Evolutionary conservation across 2,329 filamentous ascomycete genomes (phyloP), one percentile per base, ranked within the genome.

Genomic region (Ophiostoma piceae): DNA sequence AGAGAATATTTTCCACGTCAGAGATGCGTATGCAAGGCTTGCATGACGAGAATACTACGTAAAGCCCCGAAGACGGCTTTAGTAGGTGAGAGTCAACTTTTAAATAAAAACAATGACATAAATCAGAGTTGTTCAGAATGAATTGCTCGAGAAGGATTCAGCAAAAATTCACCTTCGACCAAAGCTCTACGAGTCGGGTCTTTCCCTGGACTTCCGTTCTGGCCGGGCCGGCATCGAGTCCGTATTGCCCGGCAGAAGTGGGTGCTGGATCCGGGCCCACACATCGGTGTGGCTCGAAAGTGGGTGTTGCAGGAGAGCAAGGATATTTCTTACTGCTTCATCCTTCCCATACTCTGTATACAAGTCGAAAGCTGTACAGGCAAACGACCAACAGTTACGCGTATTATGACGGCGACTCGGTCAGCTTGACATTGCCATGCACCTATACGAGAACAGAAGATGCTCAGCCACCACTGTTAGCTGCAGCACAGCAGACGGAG

Each of bases 251-350:
- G 62, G 62, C 19, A 39, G 39, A 11, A 39, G 62, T 64, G 62
- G 32, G 32, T 12, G 11, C 8, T n/a, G 62, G 19, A 22, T n/a
- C 62, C 60, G 60, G 62, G 19, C 35, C 35, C 19, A 39, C 62
- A 65, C 62, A 41, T 35, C 35, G 62, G 35, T 65, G 62, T 65
- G 35, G 35, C 16, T 64, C 60, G 14, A 35, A 35, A 35, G 60
- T 37, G 60, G 60, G 29, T 64, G 14, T n/a, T 35, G 29, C 8
- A 22, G 22, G 6, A 64, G 32, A 22, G 16, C 32, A 37, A 37
- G 29, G 60, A 19, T n/a, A 5, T 57, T 26, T 26, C 16, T 57
- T 26, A 57, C 22, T 26, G 35, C 11, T 26, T 11, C n/a, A 11
- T 26, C 11, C 26, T 14, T 22, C 51, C 3, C 26, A n/a, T 14